These are phyloP conservation scores for Globisporangium acanthophoron DNA, from an alignment of 352 stramenopile genomes.

Conservation along the genomic window DNA sequence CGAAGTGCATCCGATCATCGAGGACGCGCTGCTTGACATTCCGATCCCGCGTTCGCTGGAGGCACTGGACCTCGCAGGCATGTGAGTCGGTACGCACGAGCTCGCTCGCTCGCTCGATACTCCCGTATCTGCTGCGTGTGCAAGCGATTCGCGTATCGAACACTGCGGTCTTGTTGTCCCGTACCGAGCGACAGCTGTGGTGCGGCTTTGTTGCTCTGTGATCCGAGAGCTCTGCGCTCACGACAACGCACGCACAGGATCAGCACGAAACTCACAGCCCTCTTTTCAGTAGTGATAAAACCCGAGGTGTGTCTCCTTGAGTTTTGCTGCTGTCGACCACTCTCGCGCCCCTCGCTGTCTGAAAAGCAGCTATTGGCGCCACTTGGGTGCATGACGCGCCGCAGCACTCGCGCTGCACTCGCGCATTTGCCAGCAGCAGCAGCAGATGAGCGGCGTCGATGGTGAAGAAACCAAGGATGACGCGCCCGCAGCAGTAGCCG, in stretches of 20 bases:
- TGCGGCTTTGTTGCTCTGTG: no score
- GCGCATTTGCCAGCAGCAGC: background rate
- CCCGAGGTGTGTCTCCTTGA: no score
- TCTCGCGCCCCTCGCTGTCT: background rate
- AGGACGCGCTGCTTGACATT: conserved; percentile 63
- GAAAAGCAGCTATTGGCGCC: background rate
- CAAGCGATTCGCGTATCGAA: background rate
- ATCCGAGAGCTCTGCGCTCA: no score
- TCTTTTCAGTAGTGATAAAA: background rate
- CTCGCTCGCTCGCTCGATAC: background rate
- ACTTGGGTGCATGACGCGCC: background rate
- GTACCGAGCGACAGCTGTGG: no score
- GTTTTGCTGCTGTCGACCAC: background rate
- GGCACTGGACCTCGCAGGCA: conserved; percentile 67
- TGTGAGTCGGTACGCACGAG: conserved; percentile 20
- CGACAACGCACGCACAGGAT: no score
- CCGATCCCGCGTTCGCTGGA: conserved; percentile 71
- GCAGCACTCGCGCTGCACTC: background rate
- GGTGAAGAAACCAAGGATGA: conserved; percentile 3
- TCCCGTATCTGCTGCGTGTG: background rate
- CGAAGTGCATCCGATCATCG: conserved; percentile 44
- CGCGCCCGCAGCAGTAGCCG: background rate
- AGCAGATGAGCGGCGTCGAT: background rate
- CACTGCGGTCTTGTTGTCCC: background rate
- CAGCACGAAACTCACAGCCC: no score